Conservation (phyloP, 768 basidiomycete species). For the Mycena vulgaris region DNA sequence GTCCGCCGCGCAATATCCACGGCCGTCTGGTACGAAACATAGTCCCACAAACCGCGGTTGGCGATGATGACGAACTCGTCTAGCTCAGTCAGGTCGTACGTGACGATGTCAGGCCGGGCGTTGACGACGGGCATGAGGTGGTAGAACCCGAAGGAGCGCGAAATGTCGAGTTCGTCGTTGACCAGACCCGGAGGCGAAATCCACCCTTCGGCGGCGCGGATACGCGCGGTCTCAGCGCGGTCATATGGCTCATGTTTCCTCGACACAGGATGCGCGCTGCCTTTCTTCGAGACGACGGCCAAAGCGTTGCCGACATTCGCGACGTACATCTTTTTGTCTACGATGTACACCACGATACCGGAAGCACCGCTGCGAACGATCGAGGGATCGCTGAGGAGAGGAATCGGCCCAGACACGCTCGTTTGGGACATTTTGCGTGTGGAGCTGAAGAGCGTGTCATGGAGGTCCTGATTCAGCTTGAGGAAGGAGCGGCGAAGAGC, state of each 20-base stretch:
- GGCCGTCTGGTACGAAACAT: constrained; percentile 93
- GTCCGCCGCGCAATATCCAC: constrained; percentile 90
- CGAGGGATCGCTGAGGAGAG: constrained; percentile 59
- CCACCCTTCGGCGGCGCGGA: constrained; percentile 94
- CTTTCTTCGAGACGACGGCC: constrained; percentile 87
- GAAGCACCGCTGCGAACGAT: constrained; percentile 82
- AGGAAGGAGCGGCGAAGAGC: constrained; percentile 92
- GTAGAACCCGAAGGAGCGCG: constrained; percentile 95
- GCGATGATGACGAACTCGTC: constrained; percentile 98
- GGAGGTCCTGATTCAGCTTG: constrained; percentile 85
- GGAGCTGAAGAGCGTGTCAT: constrained; percentile 72
- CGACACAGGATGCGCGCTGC: constrained; percentile 81
- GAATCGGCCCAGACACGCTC: constrained; percentile 59
- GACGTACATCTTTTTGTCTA: constrained; percentile 84
- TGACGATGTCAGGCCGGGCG: constrained; percentile 84
- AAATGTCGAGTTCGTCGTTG: constrained; percentile 92
- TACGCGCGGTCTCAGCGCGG: constrained; percentile 85
- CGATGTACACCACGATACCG: constrained; percentile 89
- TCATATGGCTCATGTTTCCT: constrained; percentile 93
- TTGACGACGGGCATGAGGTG: constrained; percentile 92
- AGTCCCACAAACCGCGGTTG: constrained; percentile 95
- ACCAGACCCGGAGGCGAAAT: constrained; percentile 92
- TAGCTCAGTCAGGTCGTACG: constrained; percentile 78
- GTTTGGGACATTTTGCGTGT: constrained; percentile 83
- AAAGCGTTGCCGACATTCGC: constrained; percentile 93